Conservation (phyloP, 768 basidiomycete species). For the Sarcodon aspratus region DNA sequence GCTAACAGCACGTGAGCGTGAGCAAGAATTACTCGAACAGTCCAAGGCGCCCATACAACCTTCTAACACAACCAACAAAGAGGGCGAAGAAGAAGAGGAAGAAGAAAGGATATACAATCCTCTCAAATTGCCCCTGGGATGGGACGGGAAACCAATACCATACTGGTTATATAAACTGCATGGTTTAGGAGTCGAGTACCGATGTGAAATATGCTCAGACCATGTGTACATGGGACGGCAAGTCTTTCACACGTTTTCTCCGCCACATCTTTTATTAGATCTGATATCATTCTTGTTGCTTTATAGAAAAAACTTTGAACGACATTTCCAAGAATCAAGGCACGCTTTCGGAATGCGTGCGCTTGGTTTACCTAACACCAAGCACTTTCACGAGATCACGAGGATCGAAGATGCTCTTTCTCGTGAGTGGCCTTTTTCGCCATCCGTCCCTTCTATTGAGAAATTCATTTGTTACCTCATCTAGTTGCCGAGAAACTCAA, state of each 20-base stretch:
- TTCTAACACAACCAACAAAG: conserved; percentile 31
- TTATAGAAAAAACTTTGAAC: conserved; percentile 84
- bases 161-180: conserved; percentile 98
- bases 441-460: neutral
- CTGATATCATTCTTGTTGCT: conserved; percentile 1
- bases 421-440: conserved; percentile 38
- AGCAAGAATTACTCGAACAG: conserved; percentile 82
- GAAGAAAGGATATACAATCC: conserved; percentile 98
- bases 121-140: conserved; percentile 89
- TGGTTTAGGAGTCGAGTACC: conserved; percentile 95
- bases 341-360: conserved; percentile 99
- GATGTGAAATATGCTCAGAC: conserved; percentile 96
- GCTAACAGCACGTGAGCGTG: conserved; percentile 93
- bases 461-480: neutral
- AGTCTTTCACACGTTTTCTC: too few relatives aligned
- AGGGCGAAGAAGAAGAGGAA: conserved; percentile 72
- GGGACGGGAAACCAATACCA: conserved; percentile 99
- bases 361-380: conserved; percentile 92
- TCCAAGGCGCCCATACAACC: conserved; percentile 36
- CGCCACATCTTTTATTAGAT: conserved; percentile 10
- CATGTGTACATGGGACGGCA: conserved; percentile 94
- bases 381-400: conserved; percentile 98
- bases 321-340: conserved; percentile 95
- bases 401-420: conserved; percentile 93
- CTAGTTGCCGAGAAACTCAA: conserved; percentile 96